Conservation (phyloP, 78 protist species). For the Blattamonas nauphoetae region DNA sequence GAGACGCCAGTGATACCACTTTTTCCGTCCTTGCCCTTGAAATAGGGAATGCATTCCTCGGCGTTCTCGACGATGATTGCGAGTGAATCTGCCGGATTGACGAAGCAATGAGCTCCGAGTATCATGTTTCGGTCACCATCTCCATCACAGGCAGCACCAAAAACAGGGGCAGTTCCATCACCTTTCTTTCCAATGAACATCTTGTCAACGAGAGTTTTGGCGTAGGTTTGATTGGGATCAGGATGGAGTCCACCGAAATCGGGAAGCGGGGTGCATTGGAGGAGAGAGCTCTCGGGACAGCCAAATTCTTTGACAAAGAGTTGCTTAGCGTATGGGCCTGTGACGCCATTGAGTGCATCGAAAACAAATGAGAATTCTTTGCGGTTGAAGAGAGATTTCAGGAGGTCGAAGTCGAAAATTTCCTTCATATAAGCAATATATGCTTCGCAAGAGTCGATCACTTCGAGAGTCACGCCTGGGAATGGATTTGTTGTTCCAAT, state of each 20-base stretch:
- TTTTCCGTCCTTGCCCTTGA: no score
- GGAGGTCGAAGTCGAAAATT: slow-evolving; percentile 67
- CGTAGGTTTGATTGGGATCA: slow-evolving; percentile 93
- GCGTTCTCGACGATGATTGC: slow-evolving; percentile 82
- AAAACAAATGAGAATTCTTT: slow-evolving; percentile 41
- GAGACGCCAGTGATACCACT: slow-evolving; percentile 75
- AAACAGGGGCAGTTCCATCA: slow-evolving; percentile 31
- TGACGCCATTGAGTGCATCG: slow-evolving; percentile 83
- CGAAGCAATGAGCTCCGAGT: slow-evolving; percentile 72
- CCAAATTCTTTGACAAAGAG: slow-evolving; percentile 75
- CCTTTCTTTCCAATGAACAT: slow-evolving; percentile 38
- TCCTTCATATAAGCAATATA: slow-evolving; percentile 27
- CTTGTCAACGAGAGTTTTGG: slow-evolving; percentile 68
- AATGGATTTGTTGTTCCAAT: not conserved
- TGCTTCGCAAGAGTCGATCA: not conserved
- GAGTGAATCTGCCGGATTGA: slow-evolving; percentile 87
- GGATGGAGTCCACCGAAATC: slow-evolving; percentile 94
- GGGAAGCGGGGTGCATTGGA: slow-evolving; percentile 50
- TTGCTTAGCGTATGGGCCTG: slow-evolving; percentile 79
- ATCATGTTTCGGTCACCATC: slow-evolving; percentile 96
- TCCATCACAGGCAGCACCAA: slow-evolving; percentile 93
- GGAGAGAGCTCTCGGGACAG: slow-evolving; percentile 29
- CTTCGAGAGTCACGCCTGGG: not conserved
- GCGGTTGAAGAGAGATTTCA: slow-evolving; percentile 39
- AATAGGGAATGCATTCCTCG: not conserved